phyloP scores from a whole-genome alignment of 2,329 filamentous ascomycete genomes.

The Zasmidium angulare region DNA sequence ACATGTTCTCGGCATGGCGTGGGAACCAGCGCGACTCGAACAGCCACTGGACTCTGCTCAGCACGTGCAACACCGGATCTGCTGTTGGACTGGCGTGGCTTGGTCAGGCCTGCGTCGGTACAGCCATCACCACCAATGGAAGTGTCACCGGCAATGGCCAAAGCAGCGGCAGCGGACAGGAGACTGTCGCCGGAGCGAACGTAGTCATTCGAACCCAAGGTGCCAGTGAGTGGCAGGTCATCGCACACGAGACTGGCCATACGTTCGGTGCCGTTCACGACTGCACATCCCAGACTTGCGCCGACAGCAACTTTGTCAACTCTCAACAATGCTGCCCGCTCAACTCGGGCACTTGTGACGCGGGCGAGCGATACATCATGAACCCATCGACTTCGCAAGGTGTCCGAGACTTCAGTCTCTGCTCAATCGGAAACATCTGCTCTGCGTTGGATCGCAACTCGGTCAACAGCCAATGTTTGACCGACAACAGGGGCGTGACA shows the following conservation, averaged over 20 bases:
- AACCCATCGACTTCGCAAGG: conserved; percentile 78
- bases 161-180: conserved; percentile 49
- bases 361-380: conserved; percentile 84
- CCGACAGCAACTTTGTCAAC: conserved; percentile 58
- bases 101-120: conserved; percentile 73
- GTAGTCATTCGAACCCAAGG: conserved; percentile 73
- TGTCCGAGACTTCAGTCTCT: conserved; percentile 80
- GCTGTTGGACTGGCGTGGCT: conserved; percentile 94
- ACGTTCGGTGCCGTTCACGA: conserved; percentile 97
- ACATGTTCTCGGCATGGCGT: conserved; percentile 86
- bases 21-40: conserved; percentile 74
- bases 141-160: conserved; percentile 39
- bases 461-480: conserved; percentile 74
- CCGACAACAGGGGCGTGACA: conserved; percentile 78
- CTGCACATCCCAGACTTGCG: conserved; percentile 70
- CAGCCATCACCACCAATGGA: conserved; percentile 49
- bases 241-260: conserved; percentile 91
- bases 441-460: conserved; percentile 75
- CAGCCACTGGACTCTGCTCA: conserved; percentile 90
- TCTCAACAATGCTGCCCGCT: conserved; percentile 80
- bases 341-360: conserved; percentile 66
- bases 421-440: conserved; percentile 91
- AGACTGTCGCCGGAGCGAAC: conserved; percentile 82
- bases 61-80: conserved; percentile 74
- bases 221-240: conserved; percentile 86